Percentiles rank a stretch among this genome's conserved stretches.
These are phyloP conservation scores for Cordyceps fumosorosea DNA, from an alignment of 2,329 filamentous ascomycete genomes.

Conservation along the genomic window DNA sequence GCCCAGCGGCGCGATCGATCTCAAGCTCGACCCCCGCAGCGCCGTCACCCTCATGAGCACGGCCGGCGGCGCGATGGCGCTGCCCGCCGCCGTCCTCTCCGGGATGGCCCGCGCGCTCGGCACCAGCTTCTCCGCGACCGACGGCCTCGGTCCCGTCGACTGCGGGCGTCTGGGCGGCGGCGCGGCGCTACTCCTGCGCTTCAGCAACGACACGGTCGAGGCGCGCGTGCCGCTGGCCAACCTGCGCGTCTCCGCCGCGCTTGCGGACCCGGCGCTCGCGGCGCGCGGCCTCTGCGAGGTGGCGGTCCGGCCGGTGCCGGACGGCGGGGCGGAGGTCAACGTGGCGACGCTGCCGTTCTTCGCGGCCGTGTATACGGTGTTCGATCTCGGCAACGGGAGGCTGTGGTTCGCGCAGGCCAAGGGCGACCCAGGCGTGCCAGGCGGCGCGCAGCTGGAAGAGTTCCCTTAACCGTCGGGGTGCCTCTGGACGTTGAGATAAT, in stretches of 20 bases:
- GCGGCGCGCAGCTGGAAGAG: neutral
- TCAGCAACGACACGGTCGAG: neutral
- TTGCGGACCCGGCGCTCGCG: neutral
- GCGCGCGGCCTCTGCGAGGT: neutral
- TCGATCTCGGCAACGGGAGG: neutral
- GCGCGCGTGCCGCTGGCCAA: neutral
- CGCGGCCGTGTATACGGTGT: conserved; percentile 1
- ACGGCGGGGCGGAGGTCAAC: neutral
- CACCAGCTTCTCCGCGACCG: neutral
- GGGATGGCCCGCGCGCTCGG: neutral
- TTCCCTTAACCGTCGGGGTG: neutral
- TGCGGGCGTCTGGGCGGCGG: neutral
- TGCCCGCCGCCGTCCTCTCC: neutral
- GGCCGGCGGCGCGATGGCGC: neutral
- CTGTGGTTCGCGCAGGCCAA: neutral
- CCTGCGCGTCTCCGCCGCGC: neutral
- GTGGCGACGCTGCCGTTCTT: neutral
- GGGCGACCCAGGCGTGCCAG: neutral
- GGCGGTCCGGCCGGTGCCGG: neutral
- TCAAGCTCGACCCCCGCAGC: neutral
- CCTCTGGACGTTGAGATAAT: no score
- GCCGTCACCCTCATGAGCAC: neutral
- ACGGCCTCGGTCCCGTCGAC: neutral
- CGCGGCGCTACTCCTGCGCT: neutral
- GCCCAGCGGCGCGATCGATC: neutral